Evolutionary conservation across 306 rosid genomes (phyloP).

Genomic region (Vigna reflexopilosa): DNA sequence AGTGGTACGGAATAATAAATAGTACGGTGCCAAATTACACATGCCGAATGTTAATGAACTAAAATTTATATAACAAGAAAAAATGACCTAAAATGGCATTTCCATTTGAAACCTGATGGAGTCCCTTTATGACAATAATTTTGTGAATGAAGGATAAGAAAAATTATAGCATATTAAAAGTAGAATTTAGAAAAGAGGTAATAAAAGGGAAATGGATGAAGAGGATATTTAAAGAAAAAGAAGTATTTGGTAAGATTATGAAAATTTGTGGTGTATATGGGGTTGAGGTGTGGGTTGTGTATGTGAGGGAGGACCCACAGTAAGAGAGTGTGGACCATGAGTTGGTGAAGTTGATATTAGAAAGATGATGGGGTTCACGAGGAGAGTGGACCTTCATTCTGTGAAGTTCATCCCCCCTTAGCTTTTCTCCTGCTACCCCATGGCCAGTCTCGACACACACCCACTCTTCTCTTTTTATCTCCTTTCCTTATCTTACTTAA

Average conservation of each 20-base stretch:
- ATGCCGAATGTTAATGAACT: background rate
- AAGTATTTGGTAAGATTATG: background rate
- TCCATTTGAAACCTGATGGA: background rate
- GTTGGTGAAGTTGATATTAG: constrained; percentile 34
- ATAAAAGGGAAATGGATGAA: background rate
- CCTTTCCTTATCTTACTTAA: too few relatives aligned
- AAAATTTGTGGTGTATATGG: background rate
- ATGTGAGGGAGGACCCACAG: constrained; percentile 64
- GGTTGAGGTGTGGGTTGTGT: constrained; percentile 69
- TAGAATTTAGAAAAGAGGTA: background rate
- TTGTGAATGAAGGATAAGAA: background rate
- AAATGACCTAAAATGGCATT: background rate
- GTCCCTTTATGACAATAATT: background rate
- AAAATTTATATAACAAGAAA: background rate
- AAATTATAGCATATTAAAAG: background rate
- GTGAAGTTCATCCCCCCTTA: constrained; percentile 87
- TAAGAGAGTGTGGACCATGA: constrained; percentile 68
- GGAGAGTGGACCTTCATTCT: constrained; percentile 69
- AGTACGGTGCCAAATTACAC: too few relatives aligned
- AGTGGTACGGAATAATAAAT: background rate
- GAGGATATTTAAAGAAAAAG: background rate
- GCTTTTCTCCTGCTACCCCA: constrained; percentile 34
- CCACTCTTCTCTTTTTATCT: constrained; percentile 31
- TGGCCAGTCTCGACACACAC: constrained; percentile 6
- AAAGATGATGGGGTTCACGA: constrained; percentile 92